These are phyloP conservation scores for Podaxis sp. DNA, from an alignment of 768 basidiomycete species.

Conservation along the genomic window DNA sequence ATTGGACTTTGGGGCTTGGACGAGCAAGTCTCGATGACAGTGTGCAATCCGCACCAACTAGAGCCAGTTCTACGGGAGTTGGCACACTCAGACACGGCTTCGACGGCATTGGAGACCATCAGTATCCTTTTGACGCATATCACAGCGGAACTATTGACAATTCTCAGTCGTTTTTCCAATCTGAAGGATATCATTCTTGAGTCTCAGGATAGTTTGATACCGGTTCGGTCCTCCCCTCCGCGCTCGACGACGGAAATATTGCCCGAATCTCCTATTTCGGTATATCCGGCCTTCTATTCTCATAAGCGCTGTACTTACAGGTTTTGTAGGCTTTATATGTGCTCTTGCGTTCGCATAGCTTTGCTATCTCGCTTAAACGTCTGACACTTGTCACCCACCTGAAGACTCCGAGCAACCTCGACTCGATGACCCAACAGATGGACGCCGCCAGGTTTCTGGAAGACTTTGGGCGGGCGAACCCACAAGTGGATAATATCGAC, in stretches of 20 bases:
- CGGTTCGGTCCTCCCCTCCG: conserved; percentile 18
- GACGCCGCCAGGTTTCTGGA: conserved; percentile 6
- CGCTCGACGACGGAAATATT: conserved; percentile 15
- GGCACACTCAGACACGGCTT: conserved; percentile 19
- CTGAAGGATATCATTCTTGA: conserved; percentile 21
- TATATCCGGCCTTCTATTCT: conserved; percentile 7
- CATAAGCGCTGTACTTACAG: background rate
- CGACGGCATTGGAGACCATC: conserved; percentile 22
- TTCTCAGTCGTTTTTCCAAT: conserved; percentile 19
- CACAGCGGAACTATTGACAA: conserved; percentile 17
- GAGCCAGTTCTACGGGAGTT: conserved; percentile 19
- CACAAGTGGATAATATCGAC: conserved; percentile 1
- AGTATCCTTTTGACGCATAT: conserved; percentile 22
- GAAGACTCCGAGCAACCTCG: background rate
- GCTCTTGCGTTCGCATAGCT: background rate
- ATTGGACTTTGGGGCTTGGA: conserved; percentile 31
- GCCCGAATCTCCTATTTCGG: conserved; percentile 21
- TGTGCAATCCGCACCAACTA: conserved; percentile 25
- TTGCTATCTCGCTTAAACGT: conserved; percentile 3
- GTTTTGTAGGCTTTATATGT: background rate
- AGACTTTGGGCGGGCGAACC: conserved; percentile 1
- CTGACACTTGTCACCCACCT: conserved; percentile 1
- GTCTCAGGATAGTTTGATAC: conserved; percentile 23
- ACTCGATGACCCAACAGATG: background rate
- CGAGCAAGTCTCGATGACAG: conserved; percentile 19